Base-by-base conservation (phyloP, 495 filamentous ascomycete species). In the Aspergillus affinis region DNA sequence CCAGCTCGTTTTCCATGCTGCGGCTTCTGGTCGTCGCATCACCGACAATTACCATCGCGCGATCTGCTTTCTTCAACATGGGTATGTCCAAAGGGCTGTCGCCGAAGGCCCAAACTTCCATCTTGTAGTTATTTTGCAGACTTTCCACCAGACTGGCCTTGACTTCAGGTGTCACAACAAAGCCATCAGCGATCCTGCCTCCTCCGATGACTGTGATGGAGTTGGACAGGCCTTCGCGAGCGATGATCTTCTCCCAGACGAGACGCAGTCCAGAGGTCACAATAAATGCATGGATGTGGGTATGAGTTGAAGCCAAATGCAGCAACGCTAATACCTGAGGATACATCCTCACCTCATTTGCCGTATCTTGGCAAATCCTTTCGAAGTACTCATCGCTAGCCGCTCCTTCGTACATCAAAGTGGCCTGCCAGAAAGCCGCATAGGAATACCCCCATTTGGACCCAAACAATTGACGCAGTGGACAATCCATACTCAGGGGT, bases 91-190 rank as follows among this genome's bases (percentile, higher is more conserved):
- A 57, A 0, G 77, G 76, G 65, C 86, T 85, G 62, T 88, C 85
- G 55, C 88, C 86, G 64, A 89, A 86, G 0, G 84, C 86, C 69
- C 78, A 84, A 21, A 86, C 80, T 49, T 78, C 71, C 26, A 76
- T 46, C 0, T 72, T 12, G 56, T 80, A 61, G 10, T 9, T 8
- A 6, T 67, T 30, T 56, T 68, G 66, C 26, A 88, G 65, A 54
- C 62, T 73, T 18, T 44, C 56, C 1, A 86, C 81, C 48, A 88
- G 19, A 9, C 59, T 68, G 5, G 65, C 75, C 69, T 89, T 90
- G 29, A 85, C 68, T 9, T 59, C 65, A 19, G 77, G 68, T 13
- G 80, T 87, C 36, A 89, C 71, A 48, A 89, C 74, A 50, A 79
- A 68, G 0, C 65, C 75, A 60, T 88, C 80, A 6, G 64, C 36